Conservation (phyloP, 2,329 filamentous ascomycete genomes). For the Aspergillus japonicus region DNA sequence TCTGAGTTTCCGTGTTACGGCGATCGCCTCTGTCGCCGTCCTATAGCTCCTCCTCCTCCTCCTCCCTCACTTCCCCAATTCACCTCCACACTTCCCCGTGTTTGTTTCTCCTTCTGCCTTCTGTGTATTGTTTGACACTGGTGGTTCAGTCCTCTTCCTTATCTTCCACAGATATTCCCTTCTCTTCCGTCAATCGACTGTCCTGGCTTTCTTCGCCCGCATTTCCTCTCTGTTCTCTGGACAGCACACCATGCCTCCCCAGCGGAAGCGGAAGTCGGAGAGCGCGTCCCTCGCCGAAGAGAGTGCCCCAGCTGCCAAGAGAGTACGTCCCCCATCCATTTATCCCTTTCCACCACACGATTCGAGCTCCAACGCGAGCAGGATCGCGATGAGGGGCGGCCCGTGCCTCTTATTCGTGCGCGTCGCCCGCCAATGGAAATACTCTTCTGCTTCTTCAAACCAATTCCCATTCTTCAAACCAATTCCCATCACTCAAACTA, state of each 20-base stretch:
- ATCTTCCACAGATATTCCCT: constrained; percentile 4
- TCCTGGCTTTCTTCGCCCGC: constrained; percentile 1
- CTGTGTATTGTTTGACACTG: too few species aligned
- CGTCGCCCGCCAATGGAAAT: constrained; percentile 12
- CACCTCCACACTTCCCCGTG: too few species aligned
- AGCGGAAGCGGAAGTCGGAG: constrained; percentile 31
- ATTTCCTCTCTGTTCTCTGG: constrained; percentile 4
- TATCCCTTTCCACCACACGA: not conserved
- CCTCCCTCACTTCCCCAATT: too few species aligned
- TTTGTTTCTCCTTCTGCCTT: too few species aligned
- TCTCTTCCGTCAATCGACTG: constrained; percentile 1
- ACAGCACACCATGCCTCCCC: constrained; percentile 11
- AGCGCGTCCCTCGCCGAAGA: constrained; percentile 21
- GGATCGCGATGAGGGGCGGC: not conserved
- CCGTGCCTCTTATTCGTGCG: not conserved
- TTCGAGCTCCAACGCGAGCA: not conserved
- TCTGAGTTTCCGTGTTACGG: constrained; percentile 5
- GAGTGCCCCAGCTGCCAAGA: constrained; percentile 25
- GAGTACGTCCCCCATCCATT: constrained; percentile 16
- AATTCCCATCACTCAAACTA: not conserved
- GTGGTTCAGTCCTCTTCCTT: not conserved
- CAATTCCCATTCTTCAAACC: not conserved
- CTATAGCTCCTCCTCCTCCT: too few species aligned
- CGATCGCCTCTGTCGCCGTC: too few species aligned
- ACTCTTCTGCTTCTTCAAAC: constrained; percentile 6